Base-by-base conservation (phyloP, 148 eudicot species). In the Arctostaphylos glauca region DNA sequence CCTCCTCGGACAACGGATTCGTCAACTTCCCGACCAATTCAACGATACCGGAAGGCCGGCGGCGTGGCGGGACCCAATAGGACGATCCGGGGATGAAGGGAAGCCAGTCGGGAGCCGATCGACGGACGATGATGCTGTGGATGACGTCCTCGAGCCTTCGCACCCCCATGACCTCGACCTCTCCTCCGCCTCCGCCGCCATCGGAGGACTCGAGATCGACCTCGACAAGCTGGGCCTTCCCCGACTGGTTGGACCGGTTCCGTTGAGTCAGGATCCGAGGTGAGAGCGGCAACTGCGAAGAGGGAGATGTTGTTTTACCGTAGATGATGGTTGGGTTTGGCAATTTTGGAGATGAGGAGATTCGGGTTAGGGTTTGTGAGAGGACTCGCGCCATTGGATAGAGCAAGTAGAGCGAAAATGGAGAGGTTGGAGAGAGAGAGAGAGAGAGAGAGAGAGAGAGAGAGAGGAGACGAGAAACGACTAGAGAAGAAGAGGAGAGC, bases 91-190 rank as follows among this genome's bases (percentile, higher is more conserved):
- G 99, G 3, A 91, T 79, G 56, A 96, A 93, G 7, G 95, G 94
- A 25, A 96, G 92, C 99, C 99, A 96, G 83, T 94, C 95, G 5
- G 99, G 99, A 7, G 96, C 93, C 3, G 94, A 88, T 6, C 98
- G 91, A 0, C 90, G 89, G 2, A 90, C 97, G 44, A 93, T 88
- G 77, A 96, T 92, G 71, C 79, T 64, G 71, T 94, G 94, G 62
- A 96, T 91, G 2, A 89, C 98, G 41, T 92, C 94, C 43, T 92
- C 94, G 4, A 92, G 89, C 70, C 68, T 86, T 31, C 83, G 86
- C 0, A 88, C 47, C 10, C 91, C 87, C 80, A 71, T 9, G 47
- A 75, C 80, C 76, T 74, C 79, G 38, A 68, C 44, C 0, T 71
- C 84, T 4, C 80, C 87, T 18, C 38, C 89, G 23, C 67, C 72